Base-by-base conservation (phyloP, 2,329 filamentous ascomycete genomes). In the Xylaria multiplex region DNA sequence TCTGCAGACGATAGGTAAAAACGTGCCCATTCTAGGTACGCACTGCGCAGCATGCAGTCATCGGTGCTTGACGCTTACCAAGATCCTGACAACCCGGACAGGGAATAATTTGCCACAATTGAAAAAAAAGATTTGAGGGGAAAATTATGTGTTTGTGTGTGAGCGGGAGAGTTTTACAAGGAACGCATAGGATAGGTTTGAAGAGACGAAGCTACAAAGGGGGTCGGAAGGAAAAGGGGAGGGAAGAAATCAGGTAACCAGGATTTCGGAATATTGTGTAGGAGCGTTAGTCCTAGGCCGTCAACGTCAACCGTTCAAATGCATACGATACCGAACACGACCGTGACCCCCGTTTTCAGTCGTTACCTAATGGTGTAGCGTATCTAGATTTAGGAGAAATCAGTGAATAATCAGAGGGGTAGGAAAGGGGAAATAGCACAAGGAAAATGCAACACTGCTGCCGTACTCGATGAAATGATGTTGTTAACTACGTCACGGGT, bases 1-100 rank as follows among this genome's bases (percentile, higher is more conserved):
- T 32, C 35, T 45, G 40, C 56, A 59, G 9, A 22, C 13, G 30
- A 37, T n/a, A 22, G 14, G 42, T 45, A 58, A 65, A 65, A 61
- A 61, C 63, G 58, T 62, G 57, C 57, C 53, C 16, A 37, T 24
- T 54, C 59, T 42, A 62, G 50, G 62, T 56, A 46, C 27, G 57
- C 62, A 59, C 59, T 49, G 64, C 56, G 50, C 61, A 59, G 19
- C 30, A 19, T 58, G 55, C 42, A 22, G 35, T n/a, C 61, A 40
- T 32, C 35, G 22, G 43, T 48, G 40, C 32, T 50, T 35, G 37
- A 46, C 62, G 45, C 48, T 62, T 48, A 49, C 52, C 27, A 54
- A 37, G 42, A 35, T 61, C 53, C 24, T 59, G 49, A 55, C 40
- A 45, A 42, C 24, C 24, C 14, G 37, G 54, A 42, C 22, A 14